Conservation (phyloP, 2,329 filamentous ascomycete species). For the Alternaria conjuncta region DNA sequence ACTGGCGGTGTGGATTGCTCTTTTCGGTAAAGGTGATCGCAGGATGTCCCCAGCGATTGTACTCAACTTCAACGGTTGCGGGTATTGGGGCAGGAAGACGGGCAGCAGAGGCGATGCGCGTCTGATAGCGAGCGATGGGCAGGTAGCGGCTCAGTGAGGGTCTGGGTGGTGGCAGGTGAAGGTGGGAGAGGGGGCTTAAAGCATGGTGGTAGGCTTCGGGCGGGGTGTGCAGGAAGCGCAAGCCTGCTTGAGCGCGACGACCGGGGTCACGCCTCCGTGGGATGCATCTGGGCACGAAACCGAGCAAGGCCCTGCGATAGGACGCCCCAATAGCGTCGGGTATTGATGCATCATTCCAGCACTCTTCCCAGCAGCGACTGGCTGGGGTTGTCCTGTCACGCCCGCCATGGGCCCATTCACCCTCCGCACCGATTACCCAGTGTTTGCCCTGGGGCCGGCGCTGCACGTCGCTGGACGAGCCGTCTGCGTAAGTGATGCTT, state of each 20-base stretch:
- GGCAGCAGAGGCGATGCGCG: slow-evolving; percentile 16
- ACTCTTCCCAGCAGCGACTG: slow-evolving; percentile 26
- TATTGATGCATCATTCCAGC: slow-evolving; percentile 39
- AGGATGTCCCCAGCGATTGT: slow-evolving; percentile 19
- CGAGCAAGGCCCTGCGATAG: slow-evolving; percentile 30
- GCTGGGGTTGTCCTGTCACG: slow-evolving; percentile 25
- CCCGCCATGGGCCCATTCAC: slow-evolving; percentile 21
- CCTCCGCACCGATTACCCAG: slow-evolving; percentile 13
- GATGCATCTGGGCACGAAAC: slow-evolving; percentile 31
- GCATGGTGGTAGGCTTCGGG: slow-evolving; percentile 15
- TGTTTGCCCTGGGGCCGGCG: slow-evolving; percentile 26
- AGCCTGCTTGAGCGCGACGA: slow-evolving; percentile 10
- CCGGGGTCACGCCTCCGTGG: slow-evolving; percentile 24
- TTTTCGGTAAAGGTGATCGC: slow-evolving; percentile 41
- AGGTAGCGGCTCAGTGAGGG: slow-evolving; percentile 17
- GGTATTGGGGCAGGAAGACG: slow-evolving; percentile 6
- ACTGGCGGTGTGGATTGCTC: slow-evolving; percentile 49
- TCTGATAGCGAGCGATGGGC: slow-evolving; percentile 10
- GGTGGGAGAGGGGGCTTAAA: slow-evolving; percentile 38
- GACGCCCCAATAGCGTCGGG: slow-evolving; percentile 45
- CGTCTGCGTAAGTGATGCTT: slow-evolving; percentile 26
- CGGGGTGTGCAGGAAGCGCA: slow-evolving; percentile 17
- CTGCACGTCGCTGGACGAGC: slow-evolving; percentile 10
- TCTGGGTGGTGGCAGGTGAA: slow-evolving; percentile 20
- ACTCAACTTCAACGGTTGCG: slow-evolving; percentile 11